phyloP scores from a whole-genome alignment of 2,329 filamentous ascomycete genomes.

The Exophiala phaeomuriformis region DNA sequence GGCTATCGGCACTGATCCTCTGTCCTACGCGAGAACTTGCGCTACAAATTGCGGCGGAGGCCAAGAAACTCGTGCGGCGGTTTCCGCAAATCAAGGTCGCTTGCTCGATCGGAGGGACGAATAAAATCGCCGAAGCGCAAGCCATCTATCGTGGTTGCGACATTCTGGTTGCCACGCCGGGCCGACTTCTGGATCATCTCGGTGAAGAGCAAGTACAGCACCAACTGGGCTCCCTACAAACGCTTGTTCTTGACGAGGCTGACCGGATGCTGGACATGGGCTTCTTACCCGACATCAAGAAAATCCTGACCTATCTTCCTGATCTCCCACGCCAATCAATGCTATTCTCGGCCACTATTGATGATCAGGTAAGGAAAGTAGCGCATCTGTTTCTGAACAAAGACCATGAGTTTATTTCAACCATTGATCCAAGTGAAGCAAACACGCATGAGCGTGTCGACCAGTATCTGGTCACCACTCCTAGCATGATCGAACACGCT shows the following conservation, averaged over 20 bases:
- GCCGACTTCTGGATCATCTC: slow-evolving; percentile 75
- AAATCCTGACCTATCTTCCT: slow-evolving; percentile 59
- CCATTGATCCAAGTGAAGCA: slow-evolving; percentile 70
- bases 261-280: slow-evolving; percentile 60
- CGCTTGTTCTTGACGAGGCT: slow-evolving; percentile 59
- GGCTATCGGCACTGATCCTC: slow-evolving; percentile 64
- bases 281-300: slow-evolving; percentile 58
- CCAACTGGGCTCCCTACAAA: slow-evolving; percentile 53
- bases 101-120: slow-evolving; percentile 25
- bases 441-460: slow-evolving; percentile 79
- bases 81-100: slow-evolving; percentile 82
- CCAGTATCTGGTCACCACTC: slow-evolving; percentile 63
- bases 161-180: slow-evolving; percentile 81
- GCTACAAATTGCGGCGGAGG: slow-evolving; percentile 65
- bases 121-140: slow-evolving; percentile 9
- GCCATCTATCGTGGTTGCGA: slow-evolving; percentile 10
- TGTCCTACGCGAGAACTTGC: slow-evolving; percentile 95
- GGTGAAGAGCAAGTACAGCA: slow-evolving; percentile 58
- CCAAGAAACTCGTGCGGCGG: slow-evolving; percentile 50
- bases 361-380: slow-evolving; percentile 69
- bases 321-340: slow-evolving; percentile 69
- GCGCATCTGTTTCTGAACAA: slow-evolving; percentile 71
- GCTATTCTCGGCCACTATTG: slow-evolving; percentile 90
- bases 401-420: slow-evolving; percentile 81
- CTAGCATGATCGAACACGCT: slow-evolving; percentile 64